phyloP scores from a whole-genome alignment of 768 basidiomycete species.

The Pleurotus pulmonarius region DNA sequence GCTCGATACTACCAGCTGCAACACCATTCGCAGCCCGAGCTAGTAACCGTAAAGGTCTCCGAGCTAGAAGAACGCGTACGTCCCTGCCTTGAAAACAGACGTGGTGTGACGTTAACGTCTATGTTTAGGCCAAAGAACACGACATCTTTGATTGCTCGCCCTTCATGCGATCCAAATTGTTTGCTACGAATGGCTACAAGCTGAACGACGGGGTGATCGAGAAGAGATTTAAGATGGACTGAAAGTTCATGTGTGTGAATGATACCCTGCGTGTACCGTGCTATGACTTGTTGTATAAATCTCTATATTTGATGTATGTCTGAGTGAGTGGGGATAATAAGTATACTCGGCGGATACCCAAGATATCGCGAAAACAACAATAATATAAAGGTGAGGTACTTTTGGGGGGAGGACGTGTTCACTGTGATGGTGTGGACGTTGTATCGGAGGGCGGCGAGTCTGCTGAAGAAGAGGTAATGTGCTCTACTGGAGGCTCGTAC shows the following conservation, averaged over 20 bases:
- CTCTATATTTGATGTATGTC: constrained; percentile 3
- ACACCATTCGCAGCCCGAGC: constrained; percentile 71
- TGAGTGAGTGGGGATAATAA: constrained; percentile 8
- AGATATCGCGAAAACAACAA: no score
- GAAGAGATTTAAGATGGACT: constrained; percentile 61
- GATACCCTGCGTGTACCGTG: constrained; percentile 8
- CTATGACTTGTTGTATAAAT: constrained; percentile 16
- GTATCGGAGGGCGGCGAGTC: not conserved
- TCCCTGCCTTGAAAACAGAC: constrained; percentile 1
- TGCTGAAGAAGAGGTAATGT: not conserved
- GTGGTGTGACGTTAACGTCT: no score
- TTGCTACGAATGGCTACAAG: constrained; percentile 86
- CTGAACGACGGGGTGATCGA: constrained; percentile 63
- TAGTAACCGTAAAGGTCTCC: constrained; percentile 68
- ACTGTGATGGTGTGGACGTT: not conserved
- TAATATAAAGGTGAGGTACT: not conserved
- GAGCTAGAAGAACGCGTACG: constrained; percentile 88
- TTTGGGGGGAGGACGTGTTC: not conserved
- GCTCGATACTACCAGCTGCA: constrained; percentile 81
- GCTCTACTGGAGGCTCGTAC: not conserved
- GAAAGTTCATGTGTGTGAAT: not conserved
- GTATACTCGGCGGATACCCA: not conserved
- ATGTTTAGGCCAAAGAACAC: constrained; percentile 82
- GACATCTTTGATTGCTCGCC: constrained; percentile 90
- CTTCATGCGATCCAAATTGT: constrained; percentile 84